A percentile compares a stretch with the other conserved stretches of the same genome.
phyloP scores from a whole-genome alignment of 2,329 filamentous ascomycete genomes.

The Aspergillus nomiae region DNA sequence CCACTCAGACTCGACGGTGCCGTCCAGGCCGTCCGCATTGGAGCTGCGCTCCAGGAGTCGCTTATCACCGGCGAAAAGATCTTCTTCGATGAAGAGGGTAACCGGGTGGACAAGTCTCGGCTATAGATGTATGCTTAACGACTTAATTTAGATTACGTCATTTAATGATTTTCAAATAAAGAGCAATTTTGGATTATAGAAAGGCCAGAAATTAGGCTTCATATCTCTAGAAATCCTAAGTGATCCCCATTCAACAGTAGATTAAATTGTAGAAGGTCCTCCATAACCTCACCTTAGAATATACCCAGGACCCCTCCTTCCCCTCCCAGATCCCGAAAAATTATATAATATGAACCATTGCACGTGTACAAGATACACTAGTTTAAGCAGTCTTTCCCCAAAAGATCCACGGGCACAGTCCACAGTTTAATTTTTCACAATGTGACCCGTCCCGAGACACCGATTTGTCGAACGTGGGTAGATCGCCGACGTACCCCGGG shows the following conservation, averaged over 20 bases:
- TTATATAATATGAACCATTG: neutral
- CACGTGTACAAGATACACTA: neutral
- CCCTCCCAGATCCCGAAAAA: neutral
- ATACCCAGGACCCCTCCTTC: neutral
- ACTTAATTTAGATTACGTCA: neutral
- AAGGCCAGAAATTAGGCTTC: neutral
- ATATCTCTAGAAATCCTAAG: neutral
- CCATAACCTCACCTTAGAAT: neutral
- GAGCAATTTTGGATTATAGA: neutral
- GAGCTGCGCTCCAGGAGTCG: constrained; percentile 60
- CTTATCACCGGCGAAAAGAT: constrained; percentile 59
- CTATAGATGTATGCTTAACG: constrained; percentile 9
- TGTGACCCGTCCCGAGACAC: neutral
- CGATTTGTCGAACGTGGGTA: neutral
- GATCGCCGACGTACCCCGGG: constrained; percentile 4
- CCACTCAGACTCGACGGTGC: constrained; percentile 61
- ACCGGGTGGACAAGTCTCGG: constrained; percentile 40
- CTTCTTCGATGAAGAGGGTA: constrained; percentile 59
- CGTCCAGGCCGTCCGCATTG: constrained; percentile 61
- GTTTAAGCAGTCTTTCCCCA: neutral
- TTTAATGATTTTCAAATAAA: neutral
- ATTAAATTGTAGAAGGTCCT: neutral
- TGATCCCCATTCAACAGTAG: neutral
- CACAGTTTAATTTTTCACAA: neutral
- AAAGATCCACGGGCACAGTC: neutral